Conservation (phyloP, 495 filamentous ascomycete species). For the Podospora sp. region DNA sequence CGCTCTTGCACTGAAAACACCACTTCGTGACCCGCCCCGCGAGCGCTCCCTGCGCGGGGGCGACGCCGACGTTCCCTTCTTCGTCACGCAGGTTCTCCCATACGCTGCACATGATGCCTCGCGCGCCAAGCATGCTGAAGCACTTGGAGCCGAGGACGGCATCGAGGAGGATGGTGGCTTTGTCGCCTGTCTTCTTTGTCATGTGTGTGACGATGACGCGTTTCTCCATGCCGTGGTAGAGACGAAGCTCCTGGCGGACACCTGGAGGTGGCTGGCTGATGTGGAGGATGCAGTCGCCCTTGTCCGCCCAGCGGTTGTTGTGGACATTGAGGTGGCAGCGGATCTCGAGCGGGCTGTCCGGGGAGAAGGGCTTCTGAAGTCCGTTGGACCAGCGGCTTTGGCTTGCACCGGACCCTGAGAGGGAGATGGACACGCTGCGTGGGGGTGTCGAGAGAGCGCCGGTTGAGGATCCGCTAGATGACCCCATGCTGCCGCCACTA, state of each 20-base stretch:
- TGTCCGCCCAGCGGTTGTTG: slow-evolving; percentile 82
- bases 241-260: slow-evolving; percentile 52
- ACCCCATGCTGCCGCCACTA: slow-evolving; percentile 60
- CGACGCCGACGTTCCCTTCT: slow-evolving; percentile 66
- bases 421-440: slow-evolving; percentile 55
- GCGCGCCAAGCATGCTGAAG: slow-evolving; percentile 80
- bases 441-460: slow-evolving; percentile 55
- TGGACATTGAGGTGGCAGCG: slow-evolving; percentile 79
- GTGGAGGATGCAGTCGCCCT: slow-evolving; percentile 79
- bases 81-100: slow-evolving; percentile 78
- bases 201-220: slow-evolving; percentile 70
- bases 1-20: slow-evolving; percentile 70
- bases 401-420: slow-evolving; percentile 41
- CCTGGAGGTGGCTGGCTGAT: slow-evolving; percentile 71
- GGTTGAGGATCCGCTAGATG: slow-evolving; percentile 53
- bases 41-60: slow-evolving; percentile 71
- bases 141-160: slow-evolving; percentile 79
- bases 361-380: slow-evolving; percentile 34
- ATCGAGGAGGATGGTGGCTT: slow-evolving; percentile 72
- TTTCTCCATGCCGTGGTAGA: slow-evolving; percentile 69
- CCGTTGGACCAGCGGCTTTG: slow-evolving; percentile 58
- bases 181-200: slow-evolving; percentile 61
- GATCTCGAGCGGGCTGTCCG: slow-evolving; percentile 61
- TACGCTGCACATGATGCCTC: slow-evolving; percentile 83
- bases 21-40: slow-evolving; percentile 72